Evolutionary conservation across 1,284 basidiomycete species (phyloP).

Genomic region (Fomes fomentarius): DNA sequence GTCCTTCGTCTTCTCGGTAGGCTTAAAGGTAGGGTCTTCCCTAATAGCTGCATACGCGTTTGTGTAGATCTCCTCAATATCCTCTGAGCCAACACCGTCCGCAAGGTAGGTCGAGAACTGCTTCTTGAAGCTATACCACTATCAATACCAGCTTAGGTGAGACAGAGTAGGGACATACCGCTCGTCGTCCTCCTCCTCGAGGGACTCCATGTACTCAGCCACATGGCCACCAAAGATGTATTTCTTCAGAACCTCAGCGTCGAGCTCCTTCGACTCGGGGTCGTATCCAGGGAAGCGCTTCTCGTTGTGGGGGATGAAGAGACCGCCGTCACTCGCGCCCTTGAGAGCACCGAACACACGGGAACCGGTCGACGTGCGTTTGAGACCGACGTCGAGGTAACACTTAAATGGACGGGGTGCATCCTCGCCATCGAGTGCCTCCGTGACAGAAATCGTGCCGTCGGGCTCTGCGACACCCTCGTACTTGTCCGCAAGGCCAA

Average conservation of each 20-base stretch:
- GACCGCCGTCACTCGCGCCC: slow-evolving; percentile 97
- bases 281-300: slow-evolving; percentile 99
- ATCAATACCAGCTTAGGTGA: neutral
- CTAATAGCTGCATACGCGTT: slow-evolving; percentile 94
- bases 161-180: slow-evolving; percentile 49
- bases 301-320: slow-evolving; percentile 97
- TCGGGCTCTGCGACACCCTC: slow-evolving; percentile 94
- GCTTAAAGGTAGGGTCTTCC: slow-evolving; percentile 91
- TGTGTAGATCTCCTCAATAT: slow-evolving; percentile 96
- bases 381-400: slow-evolving; percentile 98
- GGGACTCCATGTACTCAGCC: slow-evolving; percentile 99
- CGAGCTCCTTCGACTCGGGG: slow-evolving; percentile 91
- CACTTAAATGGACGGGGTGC: slow-evolving; percentile 98
- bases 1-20: slow-evolving; percentile 90
- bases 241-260: slow-evolving; percentile 94
- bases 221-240: slow-evolving; percentile 99
- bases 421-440: slow-evolving; percentile 89
- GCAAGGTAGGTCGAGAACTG: slow-evolving; percentile 96
- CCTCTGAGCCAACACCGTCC: slow-evolving; percentile 94
- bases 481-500: slow-evolving; percentile 98
- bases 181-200: slow-evolving; percentile 99
- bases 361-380: slow-evolving; percentile 97
- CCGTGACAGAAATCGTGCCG: slow-evolving; percentile 83
- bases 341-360: slow-evolving; percentile 99
- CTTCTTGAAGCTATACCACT: slow-evolving; percentile 86